Percentiles rank a stretch among this genome's conserved stretches.
Evolutionary conservation across 2,329 filamentous ascomycete genomes (phyloP).

Genomic region (Lachnellula arida): DNA sequence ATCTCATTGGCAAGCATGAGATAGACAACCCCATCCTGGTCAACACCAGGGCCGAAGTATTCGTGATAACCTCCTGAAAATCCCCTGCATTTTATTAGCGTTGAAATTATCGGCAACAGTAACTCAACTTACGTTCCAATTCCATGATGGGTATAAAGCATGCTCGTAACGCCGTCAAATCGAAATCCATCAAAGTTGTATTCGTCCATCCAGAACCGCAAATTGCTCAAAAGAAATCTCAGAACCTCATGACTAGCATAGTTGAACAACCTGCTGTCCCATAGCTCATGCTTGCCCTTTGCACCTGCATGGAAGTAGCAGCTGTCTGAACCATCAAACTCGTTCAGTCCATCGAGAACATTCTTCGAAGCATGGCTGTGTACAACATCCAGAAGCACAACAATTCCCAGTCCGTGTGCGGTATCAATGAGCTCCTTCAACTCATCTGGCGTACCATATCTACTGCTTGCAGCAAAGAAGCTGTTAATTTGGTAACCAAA

Average conservation of each 20-base stretch:
- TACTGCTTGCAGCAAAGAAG: conserved; percentile 95
- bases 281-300: conserved; percentile 84
- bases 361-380: conserved; percentile 99
- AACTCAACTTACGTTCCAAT: conserved; percentile 76
- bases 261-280: conserved; percentile 97
- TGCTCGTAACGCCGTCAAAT: conserved; percentile 97
- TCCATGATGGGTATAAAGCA: conserved; percentile 93
- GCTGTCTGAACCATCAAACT: conserved; percentile 92
- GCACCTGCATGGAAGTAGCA: conserved; percentile 89
- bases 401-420: conserved; percentile 84
- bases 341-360: conserved; percentile 87
- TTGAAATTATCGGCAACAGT: not conserved
- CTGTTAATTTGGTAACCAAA: conserved; percentile 99
- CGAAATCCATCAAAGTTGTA: conserved; percentile 96
- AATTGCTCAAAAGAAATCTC: conserved; percentile 90
- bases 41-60: conserved; percentile 85
- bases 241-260: conserved; percentile 93
- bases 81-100: conserved; percentile 50
- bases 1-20: conserved; percentile 96
- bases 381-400: conserved; percentile 89
- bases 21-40: conserved; percentile 91
- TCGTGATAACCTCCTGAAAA: conserved; percentile 98
- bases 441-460: conserved; percentile 90
- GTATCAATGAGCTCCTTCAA: conserved; percentile 96
- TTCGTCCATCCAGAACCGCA: conserved; percentile 99